Percentiles rank a stretch among this genome's conserved stretches.
Evolutionary conservation across 768 basidiomycete species (phyloP).

Genomic region (Leccinum truebloodii): DNA sequence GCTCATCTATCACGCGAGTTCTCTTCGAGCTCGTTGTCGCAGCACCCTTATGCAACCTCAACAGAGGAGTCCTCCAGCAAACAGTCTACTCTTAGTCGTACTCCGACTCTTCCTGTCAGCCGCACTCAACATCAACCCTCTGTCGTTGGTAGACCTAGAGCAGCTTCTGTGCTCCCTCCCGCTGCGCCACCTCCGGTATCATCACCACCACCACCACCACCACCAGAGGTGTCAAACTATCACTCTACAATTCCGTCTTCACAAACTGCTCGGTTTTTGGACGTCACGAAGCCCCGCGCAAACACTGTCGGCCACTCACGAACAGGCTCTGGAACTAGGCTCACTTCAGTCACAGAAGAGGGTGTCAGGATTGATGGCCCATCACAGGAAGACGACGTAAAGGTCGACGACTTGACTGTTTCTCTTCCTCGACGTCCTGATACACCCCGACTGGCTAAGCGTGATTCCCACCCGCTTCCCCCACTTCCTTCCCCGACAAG

Average conservation of each 20-base stretch:
- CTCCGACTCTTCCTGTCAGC: slow-evolving; percentile 36
- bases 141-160: slow-evolving; percentile 45
- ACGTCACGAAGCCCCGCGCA: slow-evolving; percentile 44
- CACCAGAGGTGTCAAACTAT: slow-evolving; percentile 39
- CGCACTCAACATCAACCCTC: slow-evolving; percentile 28
- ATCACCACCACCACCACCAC: slow-evolving; percentile 61
- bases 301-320: slow-evolving; percentile 55
- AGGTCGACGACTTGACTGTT: slow-evolving; percentile 33
- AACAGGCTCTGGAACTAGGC: slow-evolving; percentile 55
- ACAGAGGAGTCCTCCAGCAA: slow-evolving; percentile 39
- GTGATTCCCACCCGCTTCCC: slow-evolving; percentile 66
- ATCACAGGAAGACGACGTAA: slow-evolving; percentile 25
- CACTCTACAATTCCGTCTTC: slow-evolving; percentile 33
- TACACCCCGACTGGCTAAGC: slow-evolving; percentile 43
- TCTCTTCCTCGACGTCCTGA: slow-evolving; percentile 39
- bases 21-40: slow-evolving; percentile 24
- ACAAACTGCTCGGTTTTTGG: slow-evolving; percentile 35
- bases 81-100: slow-evolving; percentile 33
- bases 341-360: slow-evolving; percentile 68
- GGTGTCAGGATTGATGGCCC: slow-evolving; percentile 39
- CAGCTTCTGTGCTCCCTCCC: slow-evolving; percentile 63
- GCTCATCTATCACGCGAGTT: slow-evolving; percentile 32
- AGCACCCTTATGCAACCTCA: slow-evolving; percentile 54
- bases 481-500: slow-evolving; percentile 57
- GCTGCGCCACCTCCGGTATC: slow-evolving; percentile 63